A percentile compares a stretch with the other conserved stretches of the same genome.
Conservation (phyloP, 257 asterid genomes). For the Verbena officinalis region DNA sequence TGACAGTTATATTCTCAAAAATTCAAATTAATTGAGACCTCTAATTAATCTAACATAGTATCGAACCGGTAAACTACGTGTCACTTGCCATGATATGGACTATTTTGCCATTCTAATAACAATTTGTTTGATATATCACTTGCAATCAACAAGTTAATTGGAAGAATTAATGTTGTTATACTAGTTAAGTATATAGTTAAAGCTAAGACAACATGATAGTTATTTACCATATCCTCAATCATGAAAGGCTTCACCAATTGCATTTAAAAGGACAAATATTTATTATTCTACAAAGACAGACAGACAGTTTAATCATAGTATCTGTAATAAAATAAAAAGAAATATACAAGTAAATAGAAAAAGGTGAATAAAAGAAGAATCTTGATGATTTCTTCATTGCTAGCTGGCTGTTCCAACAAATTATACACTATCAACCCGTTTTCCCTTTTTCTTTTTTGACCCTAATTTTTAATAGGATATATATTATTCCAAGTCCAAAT, state of each 20-base stretch:
- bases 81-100: no score
- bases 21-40: no score
- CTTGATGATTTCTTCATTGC: slow-evolving; percentile 38
- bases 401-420: slow-evolving; percentile 38
- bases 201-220: background rate
- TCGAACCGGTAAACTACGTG: no score
- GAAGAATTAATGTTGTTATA: no score
- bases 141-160: no score
- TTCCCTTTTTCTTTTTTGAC: background rate
- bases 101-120: no score
- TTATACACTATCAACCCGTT: slow-evolving; percentile 40
- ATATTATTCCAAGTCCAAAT: slow-evolving; percentile 47
- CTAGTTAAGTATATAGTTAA: no score
- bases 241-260: no score
- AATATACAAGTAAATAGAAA: background rate
- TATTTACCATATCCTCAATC: background rate
- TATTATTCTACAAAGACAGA: background rate
- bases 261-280: background rate
- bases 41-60: no score
- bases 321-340: background rate
- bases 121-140: no score
- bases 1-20: no score
- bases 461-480: slow-evolving; percentile 27
- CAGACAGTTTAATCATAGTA: background rate
- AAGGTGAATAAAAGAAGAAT: slow-evolving; percentile 40